Evolutionary conservation across 805 yeast genomes (phyloP), one percentile per base, ranked within the genome.

Genomic region (Hanseniaspora mollemarum): DNA sequence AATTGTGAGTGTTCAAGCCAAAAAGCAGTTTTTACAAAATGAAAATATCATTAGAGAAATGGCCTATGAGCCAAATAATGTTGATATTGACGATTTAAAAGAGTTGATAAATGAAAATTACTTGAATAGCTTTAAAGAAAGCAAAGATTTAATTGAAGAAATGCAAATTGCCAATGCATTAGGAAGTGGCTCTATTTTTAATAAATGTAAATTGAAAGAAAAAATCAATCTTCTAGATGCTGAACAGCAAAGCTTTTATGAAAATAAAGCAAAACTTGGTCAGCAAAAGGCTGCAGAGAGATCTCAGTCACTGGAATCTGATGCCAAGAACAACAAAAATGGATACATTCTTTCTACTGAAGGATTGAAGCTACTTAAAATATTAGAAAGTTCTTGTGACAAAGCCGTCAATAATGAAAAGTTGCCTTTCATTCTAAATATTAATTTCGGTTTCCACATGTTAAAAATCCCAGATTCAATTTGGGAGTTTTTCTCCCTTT

Each of bases 41-140:
- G 36, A 46, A 7, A 74, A 71, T 2, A 61, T 78, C 19, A 70
- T 81, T 6, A 70, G 73, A 44, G 84, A 80, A 56, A 81, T 77
- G 57, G 82, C 78, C 2, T 83, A 76, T 60, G 92, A 83, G 62
- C 90, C 90, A 0, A 56, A 57, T n/a, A 77, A 77, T 53, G 65
- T 74, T 15, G 67, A 67, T 22, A 75, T 69, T 28, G 60, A 67
- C 1, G 79, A 75, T 58, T 66, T 72, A 62, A 73, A 59, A 33
- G 70, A 67, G 54, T 63, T 69, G 39, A 74, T 71, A 54, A 68
- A 62, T 4, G 67, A 67, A 25, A 73, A 79, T 1, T 61, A 69
- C n/a, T 18, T 32, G 19, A 32, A 46, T 6, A 40, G 29, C 26
- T 66, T 78, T 38, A 74, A 78, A 0, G 69, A 71, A 1, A 71